Percentiles rank a stretch among this genome's conserved stretches.
Evolutionary conservation across 2,329 filamentous ascomycete genomes (phyloP).

Genomic region (Clarireedia paspali): DNA sequence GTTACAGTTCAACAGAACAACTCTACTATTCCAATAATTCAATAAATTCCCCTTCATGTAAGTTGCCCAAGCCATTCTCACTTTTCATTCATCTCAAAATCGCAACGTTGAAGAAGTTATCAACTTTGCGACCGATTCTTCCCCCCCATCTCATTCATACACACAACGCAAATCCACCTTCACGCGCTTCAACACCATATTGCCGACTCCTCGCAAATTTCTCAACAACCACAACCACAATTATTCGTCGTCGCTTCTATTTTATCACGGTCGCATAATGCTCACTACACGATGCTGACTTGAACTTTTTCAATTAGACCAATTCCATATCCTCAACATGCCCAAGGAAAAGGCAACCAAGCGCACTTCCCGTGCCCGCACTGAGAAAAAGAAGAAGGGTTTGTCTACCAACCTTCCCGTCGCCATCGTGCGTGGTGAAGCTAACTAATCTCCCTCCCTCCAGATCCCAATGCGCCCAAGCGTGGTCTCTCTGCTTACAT

Average conservation of each 20-base stretch:
- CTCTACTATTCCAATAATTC: constrained; percentile 3
- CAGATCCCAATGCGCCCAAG: constrained; percentile 92
- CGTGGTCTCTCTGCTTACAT: constrained; percentile 99
- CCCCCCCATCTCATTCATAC: constrained; percentile 8
- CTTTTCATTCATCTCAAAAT: constrained; percentile 11
- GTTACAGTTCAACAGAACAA: constrained; percentile 16
- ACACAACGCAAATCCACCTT: constrained; percentile 1
- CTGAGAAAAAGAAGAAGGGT: constrained; percentile 71
- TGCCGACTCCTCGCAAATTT: neutral
- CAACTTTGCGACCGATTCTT: constrained; percentile 20
- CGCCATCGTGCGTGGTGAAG: constrained; percentile 7
- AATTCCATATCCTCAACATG: constrained; percentile 40
- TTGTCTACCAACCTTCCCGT: constrained; percentile 22
- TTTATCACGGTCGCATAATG: constrained; percentile 11
- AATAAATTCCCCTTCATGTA: constrained; percentile 14
- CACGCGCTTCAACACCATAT: neutral
- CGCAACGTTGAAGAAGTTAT: constrained; percentile 16
- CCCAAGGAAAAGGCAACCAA: constrained; percentile 58
- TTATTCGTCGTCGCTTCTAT: constrained; percentile 7
- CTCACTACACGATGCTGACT: constrained; percentile 12
- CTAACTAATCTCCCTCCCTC: constrained; percentile 37
- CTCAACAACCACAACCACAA: constrained; percentile 10
- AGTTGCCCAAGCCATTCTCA: constrained; percentile 11
- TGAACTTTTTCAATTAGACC: constrained; percentile 16
- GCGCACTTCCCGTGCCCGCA: constrained; percentile 51